These are phyloP conservation scores for Penicillium sp. DNA, from an alignment of 2,329 filamentous ascomycete genomes.

Conservation along the genomic window DNA sequence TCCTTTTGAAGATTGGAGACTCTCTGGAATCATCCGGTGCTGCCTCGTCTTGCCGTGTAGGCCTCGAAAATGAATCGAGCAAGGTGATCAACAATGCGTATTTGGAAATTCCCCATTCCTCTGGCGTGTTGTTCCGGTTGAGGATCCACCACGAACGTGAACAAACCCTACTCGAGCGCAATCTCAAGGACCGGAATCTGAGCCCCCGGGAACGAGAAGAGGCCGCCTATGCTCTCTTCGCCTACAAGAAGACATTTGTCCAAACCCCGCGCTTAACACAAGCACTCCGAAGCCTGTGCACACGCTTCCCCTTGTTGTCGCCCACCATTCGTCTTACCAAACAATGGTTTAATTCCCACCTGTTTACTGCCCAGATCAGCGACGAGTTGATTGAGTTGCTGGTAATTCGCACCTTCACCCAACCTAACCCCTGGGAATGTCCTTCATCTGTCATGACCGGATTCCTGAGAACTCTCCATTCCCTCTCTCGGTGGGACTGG, in stretches of 20 bases:
- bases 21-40: conserved; percentile 65
- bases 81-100: conserved; percentile 75
- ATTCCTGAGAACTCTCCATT: conserved; percentile 75
- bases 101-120: conserved; percentile 75
- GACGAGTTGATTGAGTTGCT: conserved; percentile 84
- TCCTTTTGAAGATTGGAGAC: conserved; percentile 71
- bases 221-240: conserved; percentile 66
- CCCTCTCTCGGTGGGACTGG: conserved; percentile 92
- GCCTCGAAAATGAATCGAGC: conserved; percentile 72
- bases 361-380: conserved; percentile 71
- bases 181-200: conserved; percentile 69
- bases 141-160: conserved; percentile 89
- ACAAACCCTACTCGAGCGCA: conserved; percentile 74
- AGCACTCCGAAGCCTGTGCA: conserved; percentile 75
- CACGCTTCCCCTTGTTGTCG: conserved; percentile 75
- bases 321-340: conserved; percentile 81
- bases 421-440: conserved; percentile 74
- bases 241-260: conserved; percentile 69
- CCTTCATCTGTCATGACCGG: conserved; percentile 77
- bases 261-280: conserved; percentile 78
- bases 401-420: conserved; percentile 73
- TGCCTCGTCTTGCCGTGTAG: conserved; percentile 65
- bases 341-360: conserved; percentile 83
- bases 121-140: conserved; percentile 73
- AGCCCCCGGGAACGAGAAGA: conserved; percentile 67